A percentile compares a stretch with the other conserved stretches of the same genome.
Conservation (phyloP, 495 filamentous ascomycete genomes). For the Daldinia vernicosa region DNA sequence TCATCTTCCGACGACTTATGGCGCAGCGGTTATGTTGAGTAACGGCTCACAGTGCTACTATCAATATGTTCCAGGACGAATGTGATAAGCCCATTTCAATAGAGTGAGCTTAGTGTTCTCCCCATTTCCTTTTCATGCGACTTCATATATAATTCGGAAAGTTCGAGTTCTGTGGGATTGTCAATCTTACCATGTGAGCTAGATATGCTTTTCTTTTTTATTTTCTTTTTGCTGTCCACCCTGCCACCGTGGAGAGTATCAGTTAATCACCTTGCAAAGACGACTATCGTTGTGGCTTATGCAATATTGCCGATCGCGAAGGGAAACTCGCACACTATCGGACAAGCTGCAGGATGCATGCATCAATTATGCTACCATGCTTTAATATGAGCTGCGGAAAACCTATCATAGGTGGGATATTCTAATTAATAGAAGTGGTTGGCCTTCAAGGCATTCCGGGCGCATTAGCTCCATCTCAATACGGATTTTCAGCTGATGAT, state of each 20-base stretch:
- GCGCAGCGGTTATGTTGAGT: constrained; percentile 32
- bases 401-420: not conserved
- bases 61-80: not conserved
- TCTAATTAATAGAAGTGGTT: not conserved
- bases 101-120: not conserved
- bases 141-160: not conserved
- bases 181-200: not conserved
- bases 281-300: constrained; percentile 29
- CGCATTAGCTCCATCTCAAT: not conserved
- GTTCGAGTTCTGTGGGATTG: not conserved
- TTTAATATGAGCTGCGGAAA: not conserved
- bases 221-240: constrained; percentile 1
- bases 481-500: not conserved
- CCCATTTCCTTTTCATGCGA: not conserved
- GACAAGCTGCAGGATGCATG: constrained; percentile 17
- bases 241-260: constrained; percentile 21
- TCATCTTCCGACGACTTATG: constrained; percentile 28
- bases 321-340: constrained; percentile 28
- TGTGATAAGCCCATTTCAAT: not conserved
- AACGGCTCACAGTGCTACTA: constrained; percentile 17
- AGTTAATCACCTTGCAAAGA: constrained; percentile 18
- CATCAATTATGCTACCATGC: not conserved
- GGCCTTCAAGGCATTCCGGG: not conserved
- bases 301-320: constrained; percentile 26
- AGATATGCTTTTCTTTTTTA: not conserved